A percentile compares a stretch with the other conserved stretches of the same genome.
Evolutionary conservation across 352 stramenopile species (phyloP).

Genomic region (Phytophthora brassicae): DNA sequence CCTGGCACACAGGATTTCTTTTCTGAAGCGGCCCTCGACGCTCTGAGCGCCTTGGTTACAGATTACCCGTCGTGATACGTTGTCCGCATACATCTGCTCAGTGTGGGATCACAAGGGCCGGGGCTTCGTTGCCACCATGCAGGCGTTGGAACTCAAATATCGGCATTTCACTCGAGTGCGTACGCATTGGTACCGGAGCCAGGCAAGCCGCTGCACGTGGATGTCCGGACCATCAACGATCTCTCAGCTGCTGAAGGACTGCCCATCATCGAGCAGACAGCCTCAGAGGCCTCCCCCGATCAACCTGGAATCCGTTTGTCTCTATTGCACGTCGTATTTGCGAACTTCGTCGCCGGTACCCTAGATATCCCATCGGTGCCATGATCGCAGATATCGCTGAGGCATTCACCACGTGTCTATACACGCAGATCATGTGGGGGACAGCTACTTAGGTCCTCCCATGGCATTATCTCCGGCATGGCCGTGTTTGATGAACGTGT

Average conservation of each 20-base stretch:
- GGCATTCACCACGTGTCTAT: constrained; percentile 4
- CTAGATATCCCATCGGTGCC: not conserved
- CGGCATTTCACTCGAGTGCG: constrained; percentile 4
- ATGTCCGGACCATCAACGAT: constrained; percentile 15
- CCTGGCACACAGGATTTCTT: too few relatives aligned
- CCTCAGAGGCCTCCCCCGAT: not conserved
- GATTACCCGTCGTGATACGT: too few relatives aligned
- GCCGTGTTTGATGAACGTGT: constrained; percentile 6
- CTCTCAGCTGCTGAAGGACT: not conserved
- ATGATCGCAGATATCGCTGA: constrained; percentile 17
- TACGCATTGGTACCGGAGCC: constrained; percentile 15
- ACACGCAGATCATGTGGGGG: not conserved
- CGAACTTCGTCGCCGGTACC: constrained; percentile 1
- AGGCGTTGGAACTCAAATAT: not conserved
- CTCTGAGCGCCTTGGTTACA: too few relatives aligned
- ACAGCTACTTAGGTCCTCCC: not conserved
- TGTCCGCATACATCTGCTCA: too few relatives aligned
- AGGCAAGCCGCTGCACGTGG: not conserved
- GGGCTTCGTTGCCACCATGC: not conserved
- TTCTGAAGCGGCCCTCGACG: too few relatives aligned
- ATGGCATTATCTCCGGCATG: constrained; percentile 3
- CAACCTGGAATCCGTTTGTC: not conserved
- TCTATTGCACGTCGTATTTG: not conserved
- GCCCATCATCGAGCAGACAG: constrained; percentile 3
- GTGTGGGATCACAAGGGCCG: constrained; percentile 10